Evolutionary conservation across 495 filamentous ascomycete genomes (phyloP).

Genomic region (Penicillium samsonianum): DNA sequence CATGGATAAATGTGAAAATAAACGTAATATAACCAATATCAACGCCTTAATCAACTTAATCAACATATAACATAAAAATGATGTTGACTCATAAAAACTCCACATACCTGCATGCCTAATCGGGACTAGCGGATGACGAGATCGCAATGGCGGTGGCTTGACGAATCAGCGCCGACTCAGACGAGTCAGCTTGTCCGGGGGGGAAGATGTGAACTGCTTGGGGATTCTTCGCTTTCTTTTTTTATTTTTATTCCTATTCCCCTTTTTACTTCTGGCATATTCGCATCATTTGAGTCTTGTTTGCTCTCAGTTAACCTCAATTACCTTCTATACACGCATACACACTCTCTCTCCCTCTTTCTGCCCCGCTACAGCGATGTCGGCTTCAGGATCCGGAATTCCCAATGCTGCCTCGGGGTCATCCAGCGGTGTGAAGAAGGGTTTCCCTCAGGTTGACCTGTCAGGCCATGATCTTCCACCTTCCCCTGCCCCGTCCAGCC

Average conservation of each 20-base stretch:
- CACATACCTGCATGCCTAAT: slow-evolving; percentile 1
- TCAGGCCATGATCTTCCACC: slow-evolving; percentile 91
- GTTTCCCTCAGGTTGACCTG: slow-evolving; percentile 72
- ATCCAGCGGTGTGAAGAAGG: slow-evolving; percentile 59
- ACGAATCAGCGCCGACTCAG: slow-evolving; percentile 29
- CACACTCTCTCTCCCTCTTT: slow-evolving; percentile 8
- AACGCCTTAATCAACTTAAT: no score
- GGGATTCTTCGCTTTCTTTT: slow-evolving; percentile 7
- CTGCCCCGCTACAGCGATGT: slow-evolving; percentile 49
- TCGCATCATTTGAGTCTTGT: slow-evolving; percentile 5
- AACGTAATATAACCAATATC: no score
- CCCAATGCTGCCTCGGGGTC: slow-evolving; percentile 27
- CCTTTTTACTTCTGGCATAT: slow-evolving; percentile 6
- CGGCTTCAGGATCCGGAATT: slow-evolving; percentile 44
- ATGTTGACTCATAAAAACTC: slow-evolving; percentile 11
- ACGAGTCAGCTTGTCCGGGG: slow-evolving; percentile 27
- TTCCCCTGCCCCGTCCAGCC: slow-evolving; percentile 91
- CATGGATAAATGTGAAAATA: background rate
- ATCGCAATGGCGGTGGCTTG: slow-evolving; percentile 19
- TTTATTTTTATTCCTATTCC: slow-evolving; percentile 14
- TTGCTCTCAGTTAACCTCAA: background rate
- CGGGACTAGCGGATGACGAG: slow-evolving; percentile 34
- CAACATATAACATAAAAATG: no score
- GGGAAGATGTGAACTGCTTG: slow-evolving; percentile 1
- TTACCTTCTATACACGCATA: background rate